phyloP scores from a whole-genome alignment of 169 alveolate genomes.

The Eimeria falciformis region DNA sequence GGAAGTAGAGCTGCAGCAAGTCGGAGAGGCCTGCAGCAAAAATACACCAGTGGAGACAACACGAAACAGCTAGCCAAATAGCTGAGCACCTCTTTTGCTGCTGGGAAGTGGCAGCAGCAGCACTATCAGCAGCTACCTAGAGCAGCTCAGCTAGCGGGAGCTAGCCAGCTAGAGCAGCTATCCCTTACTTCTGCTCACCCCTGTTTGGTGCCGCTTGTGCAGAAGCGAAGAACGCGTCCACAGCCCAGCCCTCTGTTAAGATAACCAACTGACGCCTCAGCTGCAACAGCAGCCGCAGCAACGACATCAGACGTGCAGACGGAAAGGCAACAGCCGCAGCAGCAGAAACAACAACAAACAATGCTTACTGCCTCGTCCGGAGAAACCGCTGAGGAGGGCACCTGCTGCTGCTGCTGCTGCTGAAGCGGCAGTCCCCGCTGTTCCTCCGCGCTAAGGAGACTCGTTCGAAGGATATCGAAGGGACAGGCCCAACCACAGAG shows the following conservation, averaged over 20 bases:
- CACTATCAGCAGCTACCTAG: background rate
- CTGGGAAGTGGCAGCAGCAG: background rate
- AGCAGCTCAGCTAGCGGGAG: no score
- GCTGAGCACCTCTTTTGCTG: background rate
- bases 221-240: constrained; percentile 12
- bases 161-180: constrained; percentile 17
- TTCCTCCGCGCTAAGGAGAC: constrained; percentile 8
- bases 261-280: constrained; percentile 7
- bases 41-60: background rate
- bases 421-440: constrained; percentile 38
- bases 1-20: constrained; percentile 27
- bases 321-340: background rate
- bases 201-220: constrained; percentile 13
- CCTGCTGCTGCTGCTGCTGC: constrained; percentile 3
- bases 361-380: constrained; percentile 14
- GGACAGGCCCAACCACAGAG: constrained; percentile 14
- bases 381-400: background rate
- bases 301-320: background rate
- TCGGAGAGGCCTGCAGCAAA: constrained; percentile 4
- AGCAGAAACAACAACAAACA: background rate
- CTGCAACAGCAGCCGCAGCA: constrained; percentile 23
- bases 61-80: background rate
- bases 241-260: constrained; percentile 7
- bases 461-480: background rate
- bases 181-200: no score